Conservation (phyloP, 495 filamentous ascomycete genomes). For the Aspergillus biplanus region DNA sequence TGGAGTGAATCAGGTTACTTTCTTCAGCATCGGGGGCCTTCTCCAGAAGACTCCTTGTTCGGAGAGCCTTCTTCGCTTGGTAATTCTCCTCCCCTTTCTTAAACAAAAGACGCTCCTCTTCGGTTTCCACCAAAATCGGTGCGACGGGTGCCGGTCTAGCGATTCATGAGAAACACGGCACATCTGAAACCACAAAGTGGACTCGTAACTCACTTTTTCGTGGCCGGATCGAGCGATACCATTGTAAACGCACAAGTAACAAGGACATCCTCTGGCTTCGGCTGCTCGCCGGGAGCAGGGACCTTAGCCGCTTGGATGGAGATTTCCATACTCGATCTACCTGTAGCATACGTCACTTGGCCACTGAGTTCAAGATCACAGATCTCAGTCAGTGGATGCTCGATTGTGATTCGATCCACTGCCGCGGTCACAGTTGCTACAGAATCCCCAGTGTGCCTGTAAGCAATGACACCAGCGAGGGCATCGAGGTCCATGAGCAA, state of each 20-base stretch:
- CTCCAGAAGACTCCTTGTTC: constrained; percentile 66
- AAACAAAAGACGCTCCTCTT: constrained; percentile 73
- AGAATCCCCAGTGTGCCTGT: constrained; percentile 77
- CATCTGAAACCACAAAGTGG: not conserved
- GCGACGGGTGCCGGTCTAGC: constrained; percentile 57
- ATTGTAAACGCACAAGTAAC: constrained; percentile 86
- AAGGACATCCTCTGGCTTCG: constrained; percentile 69
- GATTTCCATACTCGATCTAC: constrained; percentile 79
- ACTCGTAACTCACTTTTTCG: constrained; percentile 60
- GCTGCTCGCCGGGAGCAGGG: constrained; percentile 56
- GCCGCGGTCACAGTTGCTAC: constrained; percentile 83
- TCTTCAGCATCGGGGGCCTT: constrained; percentile 78
- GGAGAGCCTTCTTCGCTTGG: constrained; percentile 68
- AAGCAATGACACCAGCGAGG: constrained; percentile 76
- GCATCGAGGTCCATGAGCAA: constrained; percentile 85
- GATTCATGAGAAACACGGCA: constrained; percentile 18
- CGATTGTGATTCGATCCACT: constrained; percentile 78
- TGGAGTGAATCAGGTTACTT: constrained; percentile 75
- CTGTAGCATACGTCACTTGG: constrained; percentile 79
- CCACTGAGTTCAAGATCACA: constrained; percentile 82
- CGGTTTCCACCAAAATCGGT: constrained; percentile 65
- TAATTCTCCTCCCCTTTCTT: constrained; percentile 73
- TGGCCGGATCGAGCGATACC: constrained; percentile 75
- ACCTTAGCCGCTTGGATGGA: constrained; percentile 74
- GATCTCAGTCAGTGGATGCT: constrained; percentile 72